Base-by-base conservation (phyloP, 176 grass and related monocot genomes). In the Aegilops speltoides region DNA sequence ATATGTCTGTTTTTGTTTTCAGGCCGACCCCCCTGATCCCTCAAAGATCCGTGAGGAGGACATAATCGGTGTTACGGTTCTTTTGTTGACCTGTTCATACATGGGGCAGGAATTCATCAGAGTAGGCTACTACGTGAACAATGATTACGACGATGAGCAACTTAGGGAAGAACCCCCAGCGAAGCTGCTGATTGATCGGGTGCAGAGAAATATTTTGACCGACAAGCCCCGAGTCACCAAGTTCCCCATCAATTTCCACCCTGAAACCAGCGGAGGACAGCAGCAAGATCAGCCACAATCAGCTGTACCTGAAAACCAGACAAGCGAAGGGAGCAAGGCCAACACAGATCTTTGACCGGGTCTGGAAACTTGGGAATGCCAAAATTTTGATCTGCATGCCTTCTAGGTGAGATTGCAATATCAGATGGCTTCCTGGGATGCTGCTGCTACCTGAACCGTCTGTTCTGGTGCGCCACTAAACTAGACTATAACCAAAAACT, bases 181-280 rank as follows among this genome's bases (percentile, higher is more conserved):
- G 3, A 91, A 89, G 74, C 82, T 95, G 45, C 64, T 98, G 61
- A 83, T 98, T 33, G 91, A 95, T 24, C 81, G 84, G 62, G 93
- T 98, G 80, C 96, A 96, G 84, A 89, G 96, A 63, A 98, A 96
- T 73, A 96, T 98, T 76, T 82, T 98, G 84, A 87, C 92, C 1
- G 97, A 96, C 82, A 98, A 98, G 38, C 97, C 97, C 79, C 90
- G 97, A 1, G 94, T 98, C 79, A 98, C 97, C 64, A 98, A 94
- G 80, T 98, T 98, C 71, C 90, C 97, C 17, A 94, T 98, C 85
- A 98, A 96, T 86, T 98, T 94, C 88, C 94, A 98, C 85, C 97
- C 97, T 64, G 94, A 94, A 85, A 74, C 91, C 23, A 89, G 69
- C 60, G 87, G 90, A 16, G 68, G 82, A 3, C 91, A 91, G 75